Conservation (phyloP, 164 flowering plant genomes). For the Dillenia turbinata region DNA sequence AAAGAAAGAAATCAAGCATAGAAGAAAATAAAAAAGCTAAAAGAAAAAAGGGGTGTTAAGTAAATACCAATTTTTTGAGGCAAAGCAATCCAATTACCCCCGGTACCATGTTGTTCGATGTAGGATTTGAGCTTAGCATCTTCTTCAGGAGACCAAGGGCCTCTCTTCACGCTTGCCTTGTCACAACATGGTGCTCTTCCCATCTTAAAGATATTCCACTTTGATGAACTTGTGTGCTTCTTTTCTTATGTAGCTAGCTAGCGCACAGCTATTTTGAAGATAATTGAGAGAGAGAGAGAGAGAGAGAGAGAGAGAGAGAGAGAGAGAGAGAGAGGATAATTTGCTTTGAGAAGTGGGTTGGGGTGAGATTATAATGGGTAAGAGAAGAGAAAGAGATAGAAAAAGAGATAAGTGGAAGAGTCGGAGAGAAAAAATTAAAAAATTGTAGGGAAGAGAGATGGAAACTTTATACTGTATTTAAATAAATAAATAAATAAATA, state of each 20-base stretch:
- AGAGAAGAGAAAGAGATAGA: conserved; percentile 16
- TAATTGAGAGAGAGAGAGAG: too few species aligned
- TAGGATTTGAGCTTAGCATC: conserved; percentile 72
- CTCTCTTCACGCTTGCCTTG: conserved; percentile 85
- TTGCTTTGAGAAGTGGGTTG: too few species aligned
- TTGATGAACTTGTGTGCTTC: conserved; percentile 1
- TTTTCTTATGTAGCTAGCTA: background rate
- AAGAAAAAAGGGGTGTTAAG: background rate
- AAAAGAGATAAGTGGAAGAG: conserved; percentile 15
- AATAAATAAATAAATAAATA: conserved; percentile 9
- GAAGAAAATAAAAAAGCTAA: background rate
- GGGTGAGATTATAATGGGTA: background rate
- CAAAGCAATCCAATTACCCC: conserved; percentile 87
- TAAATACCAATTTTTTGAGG: conserved; percentile 74
- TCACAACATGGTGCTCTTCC: conserved; percentile 98
- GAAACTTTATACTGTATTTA: conserved; percentile 16
- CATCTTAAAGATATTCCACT: conserved; percentile 30
- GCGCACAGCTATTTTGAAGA: too few species aligned
- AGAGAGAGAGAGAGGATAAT: too few species aligned
- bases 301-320: too few species aligned
- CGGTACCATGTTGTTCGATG: conserved; percentile 68
- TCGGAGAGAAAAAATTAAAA: conserved; percentile 16
- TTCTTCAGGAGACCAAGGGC: conserved; percentile 95
- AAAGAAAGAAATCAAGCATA: background rate
- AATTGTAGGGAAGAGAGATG: conserved; percentile 13